These are phyloP conservation scores for Dendrobium officinale DNA, from an alignment of 106 monocot species.

Conservation along the genomic window DNA sequence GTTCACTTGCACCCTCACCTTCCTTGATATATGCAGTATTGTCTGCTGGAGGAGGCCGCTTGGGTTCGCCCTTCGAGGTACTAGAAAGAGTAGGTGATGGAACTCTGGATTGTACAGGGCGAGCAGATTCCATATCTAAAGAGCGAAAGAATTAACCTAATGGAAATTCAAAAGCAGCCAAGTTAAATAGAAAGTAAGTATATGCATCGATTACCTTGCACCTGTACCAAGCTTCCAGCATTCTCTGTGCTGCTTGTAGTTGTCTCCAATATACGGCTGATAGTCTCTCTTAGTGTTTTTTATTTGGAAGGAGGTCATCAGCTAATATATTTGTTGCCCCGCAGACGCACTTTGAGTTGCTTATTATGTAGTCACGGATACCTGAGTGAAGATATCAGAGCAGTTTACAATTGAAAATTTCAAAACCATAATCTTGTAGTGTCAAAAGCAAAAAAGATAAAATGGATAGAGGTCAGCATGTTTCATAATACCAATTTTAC, in stretches of 20 bases:
- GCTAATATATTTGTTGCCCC: slow-evolving; percentile 85
- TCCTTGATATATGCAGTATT: slow-evolving; percentile 13
- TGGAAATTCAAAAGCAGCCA: not conserved
- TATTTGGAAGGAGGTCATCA: slow-evolving; percentile 95
- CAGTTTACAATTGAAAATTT: not conserved
- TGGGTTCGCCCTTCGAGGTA: slow-evolving; percentile 30
- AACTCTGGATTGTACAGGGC: slow-evolving; percentile 28
- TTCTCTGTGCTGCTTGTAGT: slow-evolving; percentile 91
- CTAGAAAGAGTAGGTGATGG: slow-evolving; percentile 54
- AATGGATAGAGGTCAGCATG: too few species aligned
- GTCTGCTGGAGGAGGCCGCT: slow-evolving; percentile 3
- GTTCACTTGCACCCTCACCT: slow-evolving; percentile 27
- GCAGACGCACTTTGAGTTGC: slow-evolving; percentile 78
- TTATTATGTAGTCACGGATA: slow-evolving; percentile 85
- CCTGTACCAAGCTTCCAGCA: slow-evolving; percentile 69
- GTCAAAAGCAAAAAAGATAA: not conserved
- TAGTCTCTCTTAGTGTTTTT: slow-evolving; percentile 87
- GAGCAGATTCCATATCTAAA: slow-evolving; percentile 64
- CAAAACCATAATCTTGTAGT: not conserved
- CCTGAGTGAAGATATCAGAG: slow-evolving; percentile 33
- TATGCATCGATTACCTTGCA: slow-evolving; percentile 51
- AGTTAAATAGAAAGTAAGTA: not conserved
- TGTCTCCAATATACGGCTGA: slow-evolving; percentile 74
- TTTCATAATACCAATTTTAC: too few species aligned
- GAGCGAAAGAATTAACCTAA: not conserved